Percentiles rank a stretch among this genome's conserved stretches.
Evolutionary conservation across 805 yeast genomes (phyloP).

Genomic region (Cyberlindnera petersonii): DNA sequence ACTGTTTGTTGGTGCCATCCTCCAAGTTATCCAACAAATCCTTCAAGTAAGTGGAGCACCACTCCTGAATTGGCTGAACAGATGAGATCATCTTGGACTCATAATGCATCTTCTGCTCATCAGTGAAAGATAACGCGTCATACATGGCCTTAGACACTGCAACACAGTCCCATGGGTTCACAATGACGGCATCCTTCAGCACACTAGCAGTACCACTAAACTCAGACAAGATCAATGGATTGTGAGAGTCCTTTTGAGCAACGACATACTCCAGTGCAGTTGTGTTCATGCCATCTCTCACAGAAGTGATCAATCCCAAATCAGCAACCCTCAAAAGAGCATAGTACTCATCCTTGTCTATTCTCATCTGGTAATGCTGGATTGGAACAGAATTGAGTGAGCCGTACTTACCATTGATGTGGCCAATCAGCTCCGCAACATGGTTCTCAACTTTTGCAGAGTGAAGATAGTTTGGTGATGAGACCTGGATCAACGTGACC

Average conservation of each 20-base stretch:
- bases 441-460: slow-evolving; percentile 68
- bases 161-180: slow-evolving; percentile 96
- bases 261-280: slow-evolving; percentile 90
- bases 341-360: slow-evolving; percentile 82
- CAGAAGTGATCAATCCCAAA: slow-evolving; percentile 80
- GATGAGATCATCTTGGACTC: slow-evolving; percentile 56
- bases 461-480: slow-evolving; percentile 56
- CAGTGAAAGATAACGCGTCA: slow-evolving; percentile 55
- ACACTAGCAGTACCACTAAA: slow-evolving; percentile 86
- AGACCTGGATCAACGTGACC: slow-evolving; percentile 88
- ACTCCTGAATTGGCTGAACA: slow-evolving; percentile 74
- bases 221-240: slow-evolving; percentile 86
- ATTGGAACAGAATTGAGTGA: slow-evolving; percentile 80
- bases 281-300: slow-evolving; percentile 95
- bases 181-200: slow-evolving; percentile 67
- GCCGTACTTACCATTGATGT: slow-evolving; percentile 84
- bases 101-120: slow-evolving; percentile 39
- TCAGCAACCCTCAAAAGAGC: slow-evolving; percentile 89
- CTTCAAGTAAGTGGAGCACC: slow-evolving; percentile 65
- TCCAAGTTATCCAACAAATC: slow-evolving; percentile 41
- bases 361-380: slow-evolving; percentile 86
- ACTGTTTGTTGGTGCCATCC: slow-evolving; percentile 39
- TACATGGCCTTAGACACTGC: slow-evolving; percentile 86
- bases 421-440: slow-evolving; percentile 76
- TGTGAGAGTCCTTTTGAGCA: slow-evolving; percentile 68